These are phyloP conservation scores for Dothidotthia symphoricarpi DNA, from an alignment of 2,329 filamentous ascomycete genomes.

Conservation along the genomic window DNA sequence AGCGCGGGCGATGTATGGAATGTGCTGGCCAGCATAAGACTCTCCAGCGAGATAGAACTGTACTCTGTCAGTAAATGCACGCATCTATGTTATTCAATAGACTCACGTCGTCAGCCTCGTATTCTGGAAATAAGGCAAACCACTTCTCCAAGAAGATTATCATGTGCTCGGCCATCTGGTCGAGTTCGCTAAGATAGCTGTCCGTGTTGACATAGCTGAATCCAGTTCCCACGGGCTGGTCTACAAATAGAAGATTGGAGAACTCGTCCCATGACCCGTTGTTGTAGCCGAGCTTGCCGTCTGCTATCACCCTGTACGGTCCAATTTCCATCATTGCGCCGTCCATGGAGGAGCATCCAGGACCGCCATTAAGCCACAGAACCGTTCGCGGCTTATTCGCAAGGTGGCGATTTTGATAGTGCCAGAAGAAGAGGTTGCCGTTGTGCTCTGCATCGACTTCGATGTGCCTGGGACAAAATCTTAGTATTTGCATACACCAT, in stretches of 20 bases:
- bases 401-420: conserved; percentile 93
- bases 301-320: conserved; percentile 80
- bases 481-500: conserved; percentile 4
- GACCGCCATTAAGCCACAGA: conserved; percentile 95
- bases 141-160: conserved; percentile 86
- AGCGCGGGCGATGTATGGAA: conserved; percentile 91
- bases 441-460: conserved; percentile 82
- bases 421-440: conserved; percentile 98
- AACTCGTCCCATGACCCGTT: conserved; percentile 99
- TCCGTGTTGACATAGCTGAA: conserved; percentile 95
- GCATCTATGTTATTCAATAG: background rate
- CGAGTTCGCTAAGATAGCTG: conserved; percentile 78
- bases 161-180: conserved; percentile 87
- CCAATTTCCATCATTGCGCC: conserved; percentile 95
- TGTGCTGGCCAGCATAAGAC: conserved; percentile 95
- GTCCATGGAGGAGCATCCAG: conserved; percentile 96
- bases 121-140: conserved; percentile 87
- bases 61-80: conserved; percentile 13
- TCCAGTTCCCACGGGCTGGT: conserved; percentile 94
- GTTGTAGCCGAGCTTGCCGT: conserved; percentile 71
- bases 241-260: conserved; percentile 92
- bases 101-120: conserved; percentile 85
- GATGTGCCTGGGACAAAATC: conserved; percentile 65
- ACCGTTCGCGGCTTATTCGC: conserved; percentile 87
- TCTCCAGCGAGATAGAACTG: conserved; percentile 94